These are phyloP conservation scores for Blastocystis sp. DNA, from an alignment of 352 stramenopile species.

Conservation along the genomic window DNA sequence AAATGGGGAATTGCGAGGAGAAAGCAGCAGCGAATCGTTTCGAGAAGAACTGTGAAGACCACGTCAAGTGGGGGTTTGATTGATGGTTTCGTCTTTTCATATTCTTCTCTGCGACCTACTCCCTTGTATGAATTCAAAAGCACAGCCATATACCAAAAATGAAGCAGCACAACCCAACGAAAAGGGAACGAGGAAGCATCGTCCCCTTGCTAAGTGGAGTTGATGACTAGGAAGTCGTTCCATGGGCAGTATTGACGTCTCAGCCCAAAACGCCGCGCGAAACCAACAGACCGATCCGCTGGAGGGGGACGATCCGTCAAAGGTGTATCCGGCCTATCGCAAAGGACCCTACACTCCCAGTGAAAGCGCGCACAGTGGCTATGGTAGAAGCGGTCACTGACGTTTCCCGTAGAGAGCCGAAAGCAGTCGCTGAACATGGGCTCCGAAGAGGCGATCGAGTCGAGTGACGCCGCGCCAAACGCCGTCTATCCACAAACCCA, in stretches of 20 bases:
- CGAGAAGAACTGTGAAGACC: not conserved
- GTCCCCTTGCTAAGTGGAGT: not conserved
- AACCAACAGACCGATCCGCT: not conserved
- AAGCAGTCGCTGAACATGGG: conserved; percentile 37
- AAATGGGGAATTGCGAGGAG: not conserved
- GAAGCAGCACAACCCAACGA: not conserved
- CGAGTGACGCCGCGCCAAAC: not conserved
- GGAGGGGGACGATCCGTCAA: not conserved
- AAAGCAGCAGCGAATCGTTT: not conserved
- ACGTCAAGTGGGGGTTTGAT: not conserved
- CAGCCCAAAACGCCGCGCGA: not conserved
- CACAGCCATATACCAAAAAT: not conserved
- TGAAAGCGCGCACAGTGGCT: not conserved
- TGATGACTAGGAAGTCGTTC: not conserved
- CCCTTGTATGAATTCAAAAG: not conserved
- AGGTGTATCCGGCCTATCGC: not conserved
- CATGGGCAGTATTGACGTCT: not conserved
- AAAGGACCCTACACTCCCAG: not conserved
- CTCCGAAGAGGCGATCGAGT: conserved; percentile 2
- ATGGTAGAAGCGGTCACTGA: not conserved
- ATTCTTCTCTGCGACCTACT: not conserved
- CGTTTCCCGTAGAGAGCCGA: conserved; percentile 30
- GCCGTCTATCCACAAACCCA: not conserved
- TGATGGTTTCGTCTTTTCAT: conserved; percentile 23
- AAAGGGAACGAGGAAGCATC: not conserved